These are phyloP conservation scores for Kwoniella mangroviensis DNA, from an alignment of 768 basidiomycete genomes.

Conservation along the genomic window DNA sequence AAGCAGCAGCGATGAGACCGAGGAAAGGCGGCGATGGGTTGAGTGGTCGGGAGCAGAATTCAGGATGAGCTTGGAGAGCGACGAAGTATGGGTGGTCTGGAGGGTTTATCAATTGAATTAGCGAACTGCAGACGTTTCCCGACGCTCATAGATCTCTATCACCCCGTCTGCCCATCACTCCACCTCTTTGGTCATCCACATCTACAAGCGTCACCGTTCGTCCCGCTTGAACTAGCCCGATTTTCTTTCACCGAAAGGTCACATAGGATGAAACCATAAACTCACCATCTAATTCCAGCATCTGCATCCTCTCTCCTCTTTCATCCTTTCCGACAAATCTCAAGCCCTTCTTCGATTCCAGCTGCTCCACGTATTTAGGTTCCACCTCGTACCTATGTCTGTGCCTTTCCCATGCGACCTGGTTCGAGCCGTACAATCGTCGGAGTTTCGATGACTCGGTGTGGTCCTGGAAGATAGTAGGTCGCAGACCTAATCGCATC, in stretches of 20 bases:
- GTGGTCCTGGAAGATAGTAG: conserved; percentile 80
- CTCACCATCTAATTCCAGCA: conserved; percentile 81
- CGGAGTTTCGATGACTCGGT: conserved; percentile 71
- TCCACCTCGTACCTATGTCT: conserved; percentile 96
- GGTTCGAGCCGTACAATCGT: conserved; percentile 78
- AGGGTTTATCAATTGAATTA: no score
- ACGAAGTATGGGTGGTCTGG: conserved; percentile 92
- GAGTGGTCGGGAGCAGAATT: conserved; percentile 95
- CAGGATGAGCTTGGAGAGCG: conserved; percentile 94
- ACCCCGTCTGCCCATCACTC: no score
- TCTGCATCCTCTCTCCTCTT: conserved; percentile 95
- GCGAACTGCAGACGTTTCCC: no score
- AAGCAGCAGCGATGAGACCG: conserved; percentile 86
- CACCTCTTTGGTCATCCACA: no score
- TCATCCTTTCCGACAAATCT: conserved; percentile 87
- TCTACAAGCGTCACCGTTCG: no score
- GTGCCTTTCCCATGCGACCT: conserved; percentile 92
- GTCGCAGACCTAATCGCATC: conserved; percentile 98
- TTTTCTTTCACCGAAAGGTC: no score
- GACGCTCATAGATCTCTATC: no score
- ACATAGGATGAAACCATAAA: conserved; percentile 24
- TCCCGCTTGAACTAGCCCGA: no score
- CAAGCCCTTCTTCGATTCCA: conserved; percentile 72
- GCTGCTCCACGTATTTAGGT: conserved; percentile 75
- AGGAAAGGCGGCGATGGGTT: conserved; percentile 98